These are phyloP conservation scores for Candida tibetensis DNA, from an alignment of 805 yeast genomes.

Conservation along the genomic window DNA sequence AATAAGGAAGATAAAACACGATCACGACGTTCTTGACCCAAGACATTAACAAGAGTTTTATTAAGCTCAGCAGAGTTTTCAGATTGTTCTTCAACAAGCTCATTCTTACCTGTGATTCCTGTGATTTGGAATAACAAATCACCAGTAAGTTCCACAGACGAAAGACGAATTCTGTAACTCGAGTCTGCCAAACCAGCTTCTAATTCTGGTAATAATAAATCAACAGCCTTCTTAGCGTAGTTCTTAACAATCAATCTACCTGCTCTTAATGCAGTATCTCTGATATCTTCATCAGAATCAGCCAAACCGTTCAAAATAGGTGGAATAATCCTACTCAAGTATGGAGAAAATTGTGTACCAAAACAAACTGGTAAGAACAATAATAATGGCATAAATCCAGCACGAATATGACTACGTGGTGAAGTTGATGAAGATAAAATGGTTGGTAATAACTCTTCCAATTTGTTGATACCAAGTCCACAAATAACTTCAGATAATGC, in stretches of 20 bases:
- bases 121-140: conserved; percentile 91
- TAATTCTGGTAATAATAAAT: conserved; percentile 86
- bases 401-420: conserved; percentile 70
- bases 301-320: conserved; percentile 90
- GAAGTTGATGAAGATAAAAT: conserved; percentile 71
- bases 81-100: conserved; percentile 54
- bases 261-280: conserved; percentile 87
- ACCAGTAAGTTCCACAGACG: conserved; percentile 94
- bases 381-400: conserved; percentile 88
- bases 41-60: conserved; percentile 65
- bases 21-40: conserved; percentile 88
- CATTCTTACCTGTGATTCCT: conserved; percentile 80
- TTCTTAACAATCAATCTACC: conserved; percentile 89
- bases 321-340: conserved; percentile 81
- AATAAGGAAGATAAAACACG: conserved; percentile 81
- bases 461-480: conserved; percentile 83
- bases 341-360: conserved; percentile 88
- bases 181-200: conserved; percentile 84
- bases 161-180: conserved; percentile 82
- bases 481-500: conserved; percentile 91
- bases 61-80: conserved; percentile 51
- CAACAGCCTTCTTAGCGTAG: conserved; percentile 91
- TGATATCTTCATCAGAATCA: conserved; percentile 78
- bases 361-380: conserved; percentile 92
- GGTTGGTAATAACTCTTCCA: conserved; percentile 84